Conservation (phyloP, 805 yeast genomes). For the Pichia cephalocereana region DNA sequence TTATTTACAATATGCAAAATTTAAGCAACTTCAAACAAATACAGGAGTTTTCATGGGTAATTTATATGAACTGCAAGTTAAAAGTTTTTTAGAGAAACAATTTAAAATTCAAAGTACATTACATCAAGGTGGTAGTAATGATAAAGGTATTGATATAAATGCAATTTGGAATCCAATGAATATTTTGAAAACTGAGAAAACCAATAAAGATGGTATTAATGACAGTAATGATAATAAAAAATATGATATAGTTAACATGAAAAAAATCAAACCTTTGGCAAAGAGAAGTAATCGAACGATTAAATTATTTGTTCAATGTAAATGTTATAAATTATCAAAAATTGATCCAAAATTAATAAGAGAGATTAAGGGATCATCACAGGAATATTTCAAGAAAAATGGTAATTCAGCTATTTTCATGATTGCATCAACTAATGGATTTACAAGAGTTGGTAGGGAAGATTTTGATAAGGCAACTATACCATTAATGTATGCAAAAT, state of each 20-base stretch:
- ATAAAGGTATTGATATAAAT: slow-evolving; percentile 46
- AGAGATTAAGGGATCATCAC: slow-evolving; percentile 45
- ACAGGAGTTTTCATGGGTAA: slow-evolving; percentile 48
- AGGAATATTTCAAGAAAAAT: slow-evolving; percentile 8
- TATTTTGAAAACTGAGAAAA: slow-evolving; percentile 13
- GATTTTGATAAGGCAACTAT: slow-evolving; percentile 36
- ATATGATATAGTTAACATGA: slow-evolving; percentile 19
- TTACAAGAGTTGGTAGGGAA: slow-evolving; percentile 38
- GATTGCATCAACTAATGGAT: slow-evolving; percentile 37
- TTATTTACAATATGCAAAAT: slow-evolving; percentile 25
- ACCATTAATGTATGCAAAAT: slow-evolving; percentile 37
- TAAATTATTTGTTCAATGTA: slow-evolving; percentile 45
- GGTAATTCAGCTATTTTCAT: slow-evolving; percentile 23
- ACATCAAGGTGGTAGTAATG: slow-evolving; percentile 48
- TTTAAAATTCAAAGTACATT: slow-evolving; percentile 30
- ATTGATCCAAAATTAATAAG: slow-evolving; percentile 40
- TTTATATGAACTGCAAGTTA: slow-evolving; percentile 40
- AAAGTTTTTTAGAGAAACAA: slow-evolving; percentile 29
- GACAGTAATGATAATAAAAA: background rate
- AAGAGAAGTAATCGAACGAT: slow-evolving; percentile 22
- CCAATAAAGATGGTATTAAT: background rate
- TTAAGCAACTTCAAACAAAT: slow-evolving; percentile 31
- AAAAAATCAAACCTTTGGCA: slow-evolving; percentile 19
- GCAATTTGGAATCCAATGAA: slow-evolving; percentile 38
- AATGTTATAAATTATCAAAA: slow-evolving; percentile 33